Base-by-base conservation (phyloP, 23 red algal genomes). In the Cyanidiococcus yangmingshanensis region DNA sequence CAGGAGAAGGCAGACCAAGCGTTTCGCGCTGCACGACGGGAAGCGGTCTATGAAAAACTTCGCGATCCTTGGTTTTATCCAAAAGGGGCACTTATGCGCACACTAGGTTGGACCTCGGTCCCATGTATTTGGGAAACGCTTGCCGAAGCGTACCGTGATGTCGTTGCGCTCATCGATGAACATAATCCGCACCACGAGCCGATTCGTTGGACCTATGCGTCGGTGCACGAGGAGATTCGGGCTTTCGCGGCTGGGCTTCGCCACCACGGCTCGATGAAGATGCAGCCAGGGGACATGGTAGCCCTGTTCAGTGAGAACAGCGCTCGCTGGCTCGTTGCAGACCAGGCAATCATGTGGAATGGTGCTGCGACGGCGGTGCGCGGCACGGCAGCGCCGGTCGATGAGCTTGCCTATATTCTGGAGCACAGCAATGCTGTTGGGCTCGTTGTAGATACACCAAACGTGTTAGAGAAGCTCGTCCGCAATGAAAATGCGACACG, bases 271-370 rank as follows among this genome's bases (percentile, higher is more conserved):
- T 7, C 27, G 7, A 35, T 7, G n/a, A 32, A 25, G 3, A 37
- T 96, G 38, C 76, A 80, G 2, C 74, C 54, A n/a, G 74, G 84
- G 25, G 74, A 79, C 40, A 68, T 63, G 37, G 77, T 98, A 25
- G 63, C 88, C 24, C 75, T 98, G 3, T 87, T 98, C 79, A 82
- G 87, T 2, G 94, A 98, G 68, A 98, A 98, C 76, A 90, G 85
- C 1, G 40, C 67, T 33, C 82, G 86, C 34, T 98, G 94, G 94
- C 79, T 87, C 59, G 57, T 98, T 17, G 34, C 80, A 16, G 89
- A 91, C 41, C 89, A 90, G 30, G 94, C 88, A 37, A 80, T 98
- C 38, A 79, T 89, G 77, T 74, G 74, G 33, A 67, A 68, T 34
- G 94, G 94, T 39, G 89, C 89, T 2, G 87, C 86, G 37, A 76